Base-by-base conservation (phyloP, 345 rosid species). In the Jatropha curcas region DNA sequence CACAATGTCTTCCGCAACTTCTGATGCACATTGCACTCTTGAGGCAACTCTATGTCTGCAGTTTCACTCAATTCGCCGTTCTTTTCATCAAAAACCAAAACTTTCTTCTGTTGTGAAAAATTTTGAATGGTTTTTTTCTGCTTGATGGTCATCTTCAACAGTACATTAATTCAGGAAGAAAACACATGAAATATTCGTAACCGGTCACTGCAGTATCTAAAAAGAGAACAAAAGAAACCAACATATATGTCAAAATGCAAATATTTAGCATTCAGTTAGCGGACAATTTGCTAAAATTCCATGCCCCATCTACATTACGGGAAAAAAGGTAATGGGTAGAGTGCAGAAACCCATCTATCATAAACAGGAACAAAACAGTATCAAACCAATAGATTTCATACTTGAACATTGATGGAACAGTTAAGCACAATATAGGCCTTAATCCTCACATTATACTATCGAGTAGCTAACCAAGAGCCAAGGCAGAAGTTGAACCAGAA, bases 121-220 rank as follows among this genome's bases (percentile, higher is more conserved):
- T 74, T 37, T 17, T 37, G 60, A 59, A 50, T 17, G 41, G 24
- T n/a, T 46, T 58, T 60, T 24, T 67, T 74, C 20, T 33, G 67
- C 66, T 59, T 74, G 60, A 67, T 67, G 25, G 60, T 48, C 71
- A 66, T 67, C 68, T 33, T 74, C 70, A 0, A 60, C 35, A 59
- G 39, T 31, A 12, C 31, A 30, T 30, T n/a, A 6, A 16, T 27
- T 31, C 19, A 58, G 7, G 35, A n/a, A n/a, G 27, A 58, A 58
- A 56, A 25, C 10, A 56, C 14, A 28, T 28, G 35, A 28, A 58
- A 58, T 13, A 8, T 27, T 27, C 10, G 35, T 28, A 28, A 58
- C 5, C 11, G 5, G 10, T 28, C 37, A 59, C 39, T 30, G 63
- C 63, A n/a, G n/a, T 17, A 27, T 57, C 63, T 28, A 30, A 4